phyloP scores from a whole-genome alignment of 768 basidiomycete species.

The Rossbeevera mucosa region DNA sequence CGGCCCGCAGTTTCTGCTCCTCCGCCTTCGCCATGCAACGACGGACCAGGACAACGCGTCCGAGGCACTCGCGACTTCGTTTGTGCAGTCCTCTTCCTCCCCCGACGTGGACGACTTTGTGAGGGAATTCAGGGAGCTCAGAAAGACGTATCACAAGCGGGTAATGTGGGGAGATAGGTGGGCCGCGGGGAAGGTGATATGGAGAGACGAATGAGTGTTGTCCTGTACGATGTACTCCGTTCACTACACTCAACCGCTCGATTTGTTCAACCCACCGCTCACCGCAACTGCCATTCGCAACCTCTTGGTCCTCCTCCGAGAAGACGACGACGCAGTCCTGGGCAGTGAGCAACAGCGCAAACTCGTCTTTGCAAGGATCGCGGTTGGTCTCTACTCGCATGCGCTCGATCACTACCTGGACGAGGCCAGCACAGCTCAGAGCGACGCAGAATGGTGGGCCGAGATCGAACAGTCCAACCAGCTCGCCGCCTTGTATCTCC shows the following conservation, averaged over 20 bases:
- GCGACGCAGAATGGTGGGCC: conserved; percentile 84
- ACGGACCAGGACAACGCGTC: conserved; percentile 89
- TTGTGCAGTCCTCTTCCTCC: conserved; percentile 59
- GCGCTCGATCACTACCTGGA: conserved; percentile 59
- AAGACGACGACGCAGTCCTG: neutral
- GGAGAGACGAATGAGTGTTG: conserved; percentile 56
- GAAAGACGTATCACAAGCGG: conserved; percentile 92
- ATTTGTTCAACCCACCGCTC: conserved; percentile 22
- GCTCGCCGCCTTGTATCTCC: conserved; percentile 57
- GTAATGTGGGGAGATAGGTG: conserved; percentile 88
- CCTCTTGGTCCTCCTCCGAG: conserved; percentile 16
- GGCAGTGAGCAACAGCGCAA: neutral
- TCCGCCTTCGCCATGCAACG: conserved; percentile 82
- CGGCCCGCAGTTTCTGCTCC: conserved; percentile 80
- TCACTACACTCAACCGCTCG: conserved; percentile 27
- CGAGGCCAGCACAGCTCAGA: conserved; percentile 66
- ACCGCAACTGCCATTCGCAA: conserved; percentile 13
- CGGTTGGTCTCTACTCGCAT: conserved; percentile 58
- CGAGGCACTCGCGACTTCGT: conserved; percentile 77
- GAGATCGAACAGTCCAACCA: conserved; percentile 57
- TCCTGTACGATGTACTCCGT: conserved; percentile 20
- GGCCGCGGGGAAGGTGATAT: conserved; percentile 78
- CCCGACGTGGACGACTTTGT: conserved; percentile 82
- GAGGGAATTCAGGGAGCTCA: conserved; percentile 76
- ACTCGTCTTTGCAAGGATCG: conserved; percentile 43